Conservation (phyloP, 768 basidiomycete species). For the Udeniomyces megalosporus region DNA sequence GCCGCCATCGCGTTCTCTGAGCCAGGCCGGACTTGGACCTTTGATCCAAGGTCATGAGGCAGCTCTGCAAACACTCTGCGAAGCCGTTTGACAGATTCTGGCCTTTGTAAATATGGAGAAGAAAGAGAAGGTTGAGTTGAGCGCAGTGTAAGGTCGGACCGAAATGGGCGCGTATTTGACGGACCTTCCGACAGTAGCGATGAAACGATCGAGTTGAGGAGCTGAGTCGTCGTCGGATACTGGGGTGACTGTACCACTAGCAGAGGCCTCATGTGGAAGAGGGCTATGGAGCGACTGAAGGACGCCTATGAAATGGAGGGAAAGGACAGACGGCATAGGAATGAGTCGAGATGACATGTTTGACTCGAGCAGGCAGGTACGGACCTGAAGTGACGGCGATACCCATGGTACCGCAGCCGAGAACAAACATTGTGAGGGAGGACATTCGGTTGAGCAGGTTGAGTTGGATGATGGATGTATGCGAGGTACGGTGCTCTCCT, state of each 20-base stretch:
- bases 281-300: constrained; percentile 11
- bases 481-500: too few relatives aligned
- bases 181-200: constrained; percentile 57
- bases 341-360: background rate
- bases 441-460: too few relatives aligned
- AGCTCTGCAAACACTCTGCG: constrained; percentile 39
- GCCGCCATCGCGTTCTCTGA: constrained; percentile 52
- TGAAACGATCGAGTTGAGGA: constrained; percentile 34
- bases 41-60: constrained; percentile 42
- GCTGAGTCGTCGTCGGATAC: background rate
- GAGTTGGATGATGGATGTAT: too few relatives aligned
- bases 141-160: background rate
- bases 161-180: background rate
- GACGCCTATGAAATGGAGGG: background rate
- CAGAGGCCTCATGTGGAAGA: background rate
- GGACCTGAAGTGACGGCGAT: constrained; percentile 83
- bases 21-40: constrained; percentile 53
- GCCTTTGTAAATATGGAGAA: background rate
- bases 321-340: too few relatives aligned
- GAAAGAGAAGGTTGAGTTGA: background rate
- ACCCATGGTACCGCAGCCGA: constrained; percentile 97
- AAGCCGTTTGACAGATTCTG: constrained; percentile 8
- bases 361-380: too few relatives aligned
- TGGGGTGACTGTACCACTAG: constrained; percentile 4
- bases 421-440: constrained; percentile 23